Percentiles rank a stretch among this genome's conserved stretches.
Evolutionary conservation across 108 stramenopile species (phyloP).

Genomic region (Fragilariopsis cylindrus): DNA sequence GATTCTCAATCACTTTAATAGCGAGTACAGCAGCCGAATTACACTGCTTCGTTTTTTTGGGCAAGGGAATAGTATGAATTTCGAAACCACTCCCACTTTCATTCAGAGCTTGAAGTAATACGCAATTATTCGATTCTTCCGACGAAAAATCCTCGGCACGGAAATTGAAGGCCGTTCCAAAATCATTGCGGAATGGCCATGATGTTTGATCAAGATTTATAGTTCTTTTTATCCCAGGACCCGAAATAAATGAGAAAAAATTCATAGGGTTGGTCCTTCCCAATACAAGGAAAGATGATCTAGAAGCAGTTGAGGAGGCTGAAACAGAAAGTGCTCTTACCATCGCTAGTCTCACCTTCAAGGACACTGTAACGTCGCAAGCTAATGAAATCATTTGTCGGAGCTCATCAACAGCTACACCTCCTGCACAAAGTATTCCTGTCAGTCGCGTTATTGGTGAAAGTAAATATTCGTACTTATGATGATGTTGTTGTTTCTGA

Average conservation of each 20-base stretch:
- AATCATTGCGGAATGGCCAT: constrained; percentile 84
- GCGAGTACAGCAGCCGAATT: constrained; percentile 25
- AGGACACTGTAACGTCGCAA: not conserved
- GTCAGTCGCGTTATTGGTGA: constrained; percentile 58
- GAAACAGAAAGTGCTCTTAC: constrained; percentile 13
- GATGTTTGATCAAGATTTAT: constrained; percentile 37
- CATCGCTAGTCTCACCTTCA: not conserved
- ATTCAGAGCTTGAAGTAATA: constrained; percentile 46
- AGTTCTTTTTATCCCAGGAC: constrained; percentile 39
- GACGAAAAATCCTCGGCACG: constrained; percentile 62
- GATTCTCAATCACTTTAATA: constrained; percentile 50
- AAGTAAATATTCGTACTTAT: constrained; percentile 31
- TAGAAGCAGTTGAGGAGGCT: constrained; percentile 39
- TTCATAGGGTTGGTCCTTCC: constrained; percentile 54
- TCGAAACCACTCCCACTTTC: constrained; percentile 60
- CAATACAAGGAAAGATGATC: constrained; percentile 29
- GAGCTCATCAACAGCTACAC: constrained; percentile 45
- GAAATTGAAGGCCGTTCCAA: constrained; percentile 80
- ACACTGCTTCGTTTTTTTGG: constrained; percentile 3
- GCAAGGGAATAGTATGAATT: constrained; percentile 48
- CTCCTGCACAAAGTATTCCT: constrained; percentile 53
- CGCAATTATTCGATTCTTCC: constrained; percentile 10
- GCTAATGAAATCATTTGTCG: constrained; percentile 44
- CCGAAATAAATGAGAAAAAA: constrained; percentile 63
- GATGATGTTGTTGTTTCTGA: constrained; percentile 13